These are phyloP conservation scores for Desmodesmus armatus DNA, from an alignment of 139 green algal species.

Conservation along the genomic window DNA sequence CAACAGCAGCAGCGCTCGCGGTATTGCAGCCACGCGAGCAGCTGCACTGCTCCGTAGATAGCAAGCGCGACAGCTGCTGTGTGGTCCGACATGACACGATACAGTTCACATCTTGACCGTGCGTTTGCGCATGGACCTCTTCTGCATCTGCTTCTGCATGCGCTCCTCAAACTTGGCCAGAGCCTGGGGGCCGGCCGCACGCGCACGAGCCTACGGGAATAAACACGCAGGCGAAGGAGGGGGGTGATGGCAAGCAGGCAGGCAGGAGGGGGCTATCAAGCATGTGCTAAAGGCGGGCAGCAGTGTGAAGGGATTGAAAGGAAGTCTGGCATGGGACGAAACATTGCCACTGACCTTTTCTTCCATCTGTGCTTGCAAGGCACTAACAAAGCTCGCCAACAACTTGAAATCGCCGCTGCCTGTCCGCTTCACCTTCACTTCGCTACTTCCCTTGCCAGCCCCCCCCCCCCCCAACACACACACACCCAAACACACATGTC, in stretches of 20 bases:
- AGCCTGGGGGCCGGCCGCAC: constrained; percentile 14
- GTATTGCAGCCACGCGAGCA: constrained; percentile 55
- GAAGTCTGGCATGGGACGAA: neutral
- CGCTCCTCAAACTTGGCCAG: constrained; percentile 43
- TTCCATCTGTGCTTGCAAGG: neutral
- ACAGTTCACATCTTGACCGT: neutral
- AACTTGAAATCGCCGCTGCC: neutral
- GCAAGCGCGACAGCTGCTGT: neutral
- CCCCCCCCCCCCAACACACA: neutral
- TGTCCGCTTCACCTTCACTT: neutral
- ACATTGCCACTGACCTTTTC: neutral
- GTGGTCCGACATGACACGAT: neutral
- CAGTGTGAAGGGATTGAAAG: too few species aligned
- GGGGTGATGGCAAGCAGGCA: neutral
- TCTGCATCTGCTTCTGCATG: constrained; percentile 11
- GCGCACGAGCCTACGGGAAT: constrained; percentile 18
- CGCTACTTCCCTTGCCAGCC: neutral
- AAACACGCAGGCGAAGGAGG: too few species aligned
- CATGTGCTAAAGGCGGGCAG: too few species aligned
- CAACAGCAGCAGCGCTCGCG: constrained; percentile 42
- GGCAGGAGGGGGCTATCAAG: neutral
- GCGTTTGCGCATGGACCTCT: constrained; percentile 26
- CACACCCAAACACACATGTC: neutral
- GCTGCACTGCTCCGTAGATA: neutral
- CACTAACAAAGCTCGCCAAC: neutral